Conservation (phyloP, 75 land plant species). For the Larix kaempferi region DNA sequence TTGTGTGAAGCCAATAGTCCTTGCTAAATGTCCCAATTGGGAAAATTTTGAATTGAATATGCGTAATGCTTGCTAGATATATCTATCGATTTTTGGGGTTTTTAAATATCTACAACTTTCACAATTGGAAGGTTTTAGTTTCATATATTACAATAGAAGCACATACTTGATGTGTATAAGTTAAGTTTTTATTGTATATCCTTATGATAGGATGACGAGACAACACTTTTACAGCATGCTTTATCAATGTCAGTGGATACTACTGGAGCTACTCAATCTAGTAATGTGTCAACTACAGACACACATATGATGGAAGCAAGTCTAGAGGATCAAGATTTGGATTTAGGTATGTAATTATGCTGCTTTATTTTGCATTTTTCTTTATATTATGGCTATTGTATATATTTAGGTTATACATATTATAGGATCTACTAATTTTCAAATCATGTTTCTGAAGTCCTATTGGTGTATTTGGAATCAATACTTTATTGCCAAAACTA, state of each 20-base stretch:
- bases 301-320: conserved; percentile 76
- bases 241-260: conserved; percentile 87
- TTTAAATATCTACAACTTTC: background rate
- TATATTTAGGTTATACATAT: too few relatives aligned
- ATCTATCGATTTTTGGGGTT: background rate
- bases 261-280: conserved; percentile 29
- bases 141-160: background rate
- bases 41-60: background rate
- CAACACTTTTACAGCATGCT: conserved; percentile 39
- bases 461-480: background rate
- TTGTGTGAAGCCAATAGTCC: too few relatives aligned
- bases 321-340: conserved; percentile 78
- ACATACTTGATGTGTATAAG: background rate
- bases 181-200: background rate
- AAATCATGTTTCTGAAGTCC: background rate
- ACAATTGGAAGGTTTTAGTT: background rate
- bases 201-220: conserved; percentile 45
- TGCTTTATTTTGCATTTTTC: background rate
- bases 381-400: background rate
- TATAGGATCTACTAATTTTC: background rate
- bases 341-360: conserved; percentile 51
- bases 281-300: conserved; percentile 30
- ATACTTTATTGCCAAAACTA: background rate
- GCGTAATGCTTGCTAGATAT: background rate
- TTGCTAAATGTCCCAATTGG: too few relatives aligned